phyloP scores from a whole-genome alignment of 106 monocot genomes.

The Ottelia alismoides region DNA sequence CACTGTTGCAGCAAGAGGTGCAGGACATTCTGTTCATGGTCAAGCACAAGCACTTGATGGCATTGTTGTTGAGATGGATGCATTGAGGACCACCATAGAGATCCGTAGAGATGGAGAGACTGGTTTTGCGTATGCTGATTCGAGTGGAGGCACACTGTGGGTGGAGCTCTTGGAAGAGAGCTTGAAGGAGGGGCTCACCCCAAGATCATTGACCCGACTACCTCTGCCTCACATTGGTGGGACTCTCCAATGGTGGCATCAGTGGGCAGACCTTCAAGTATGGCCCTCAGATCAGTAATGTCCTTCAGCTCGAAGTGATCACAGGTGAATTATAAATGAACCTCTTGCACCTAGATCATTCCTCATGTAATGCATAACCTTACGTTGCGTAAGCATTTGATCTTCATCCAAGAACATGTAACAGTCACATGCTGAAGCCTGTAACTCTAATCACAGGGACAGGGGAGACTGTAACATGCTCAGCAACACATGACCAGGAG shows the following conservation, averaged over 20 bases:
- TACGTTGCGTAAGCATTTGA: too few relatives aligned
- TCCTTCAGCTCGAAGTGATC: constrained; percentile 64
- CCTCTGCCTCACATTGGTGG: constrained; percentile 70
- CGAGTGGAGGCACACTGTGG: constrained; percentile 57
- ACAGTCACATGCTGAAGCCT: too few relatives aligned
- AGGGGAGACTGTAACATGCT: constrained; percentile 13
- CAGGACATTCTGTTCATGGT: constrained; percentile 74
- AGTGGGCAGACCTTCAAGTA: constrained; percentile 83
- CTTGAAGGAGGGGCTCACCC: constrained; percentile 52
- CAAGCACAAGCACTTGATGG: constrained; percentile 69
- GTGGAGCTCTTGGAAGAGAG: constrained; percentile 51
- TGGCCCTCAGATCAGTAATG: constrained; percentile 87
- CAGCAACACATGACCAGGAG: constrained; percentile 4
- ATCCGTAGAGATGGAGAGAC: constrained; percentile 12
- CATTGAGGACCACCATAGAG: constrained; percentile 28
- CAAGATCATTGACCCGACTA: constrained; percentile 89
- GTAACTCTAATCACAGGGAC: too few relatives aligned
- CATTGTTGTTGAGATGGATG: constrained; percentile 75
- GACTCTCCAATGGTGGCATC: constrained; percentile 80
- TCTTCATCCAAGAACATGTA: too few relatives aligned
- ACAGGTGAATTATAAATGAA: constrained; percentile 61
- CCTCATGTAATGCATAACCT: too few relatives aligned
- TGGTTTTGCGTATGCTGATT: constrained; percentile 44
- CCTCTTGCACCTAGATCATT: too few relatives aligned
- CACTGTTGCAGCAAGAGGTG: constrained; percentile 63